Conservation (phyloP, 345 rosid genomes). For the Gossypium arboreum region DNA sequence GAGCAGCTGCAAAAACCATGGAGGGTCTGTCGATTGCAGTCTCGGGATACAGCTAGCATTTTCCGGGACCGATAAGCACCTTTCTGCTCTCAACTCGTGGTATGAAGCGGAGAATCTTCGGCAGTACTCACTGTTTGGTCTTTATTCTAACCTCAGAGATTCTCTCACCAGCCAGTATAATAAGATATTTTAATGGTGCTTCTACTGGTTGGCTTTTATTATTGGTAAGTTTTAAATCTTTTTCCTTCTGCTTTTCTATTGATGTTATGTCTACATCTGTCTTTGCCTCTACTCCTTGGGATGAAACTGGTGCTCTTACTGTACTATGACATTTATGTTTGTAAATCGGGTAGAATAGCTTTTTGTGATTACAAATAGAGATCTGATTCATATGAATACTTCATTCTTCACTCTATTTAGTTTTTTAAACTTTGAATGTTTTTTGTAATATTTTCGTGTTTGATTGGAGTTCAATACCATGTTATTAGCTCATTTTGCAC, state of each 20-base stretch:
- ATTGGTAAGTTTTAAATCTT: conserved; percentile 3
- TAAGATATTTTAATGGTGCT: conserved; percentile 45
- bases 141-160: conserved; percentile 69
- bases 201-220: conserved; percentile 8
- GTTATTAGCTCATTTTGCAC: background rate
- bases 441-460: background rate
- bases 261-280: conserved; percentile 6
- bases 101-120: conserved; percentile 86
- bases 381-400: background rate
- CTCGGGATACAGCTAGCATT: conserved; percentile 91
- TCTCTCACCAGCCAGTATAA: conserved; percentile 66
- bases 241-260: conserved; percentile 4
- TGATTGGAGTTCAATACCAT: background rate
- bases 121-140: conserved; percentile 86
- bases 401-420: background rate
- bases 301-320: background rate
- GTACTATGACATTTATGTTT: background rate
- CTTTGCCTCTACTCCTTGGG: background rate
- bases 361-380: conserved; percentile 3
- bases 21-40: conserved; percentile 83
- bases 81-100: conserved; percentile 80
- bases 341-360: background rate
- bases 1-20: conserved; percentile 52
- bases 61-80: conserved; percentile 95
- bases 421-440: background rate